These are phyloP conservation scores for Exidia glandulosa DNA, from an alignment of 768 basidiomycete genomes.

Conservation along the genomic window DNA sequence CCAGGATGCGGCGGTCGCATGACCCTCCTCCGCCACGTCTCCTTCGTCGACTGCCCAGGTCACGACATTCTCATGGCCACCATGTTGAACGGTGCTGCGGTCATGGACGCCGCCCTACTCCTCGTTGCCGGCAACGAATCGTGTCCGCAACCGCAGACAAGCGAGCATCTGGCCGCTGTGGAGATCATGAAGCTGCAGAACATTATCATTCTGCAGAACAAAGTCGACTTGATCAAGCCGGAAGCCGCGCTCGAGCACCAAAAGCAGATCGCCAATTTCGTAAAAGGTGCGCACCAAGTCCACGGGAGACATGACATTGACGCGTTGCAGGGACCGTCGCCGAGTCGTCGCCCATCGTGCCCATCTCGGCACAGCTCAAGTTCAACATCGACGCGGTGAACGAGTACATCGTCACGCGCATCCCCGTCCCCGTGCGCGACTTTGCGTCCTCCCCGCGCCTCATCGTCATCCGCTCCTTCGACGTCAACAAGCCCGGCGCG, in stretches of 20 bases:
- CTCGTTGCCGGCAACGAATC: slow-evolving; percentile 97
- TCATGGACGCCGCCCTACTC: slow-evolving; percentile 97
- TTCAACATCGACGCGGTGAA: slow-evolving; percentile 99
- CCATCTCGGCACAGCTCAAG: slow-evolving; percentile 95
- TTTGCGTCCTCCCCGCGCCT: slow-evolving; percentile 85
- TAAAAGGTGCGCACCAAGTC: slow-evolving; percentile 56
- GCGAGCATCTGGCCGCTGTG: slow-evolving; percentile 95
- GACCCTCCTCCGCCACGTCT: slow-evolving; percentile 88
- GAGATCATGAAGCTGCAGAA: slow-evolving; percentile 99
- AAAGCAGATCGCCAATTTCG: slow-evolving; percentile 90
- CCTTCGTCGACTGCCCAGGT: slow-evolving; percentile 95
- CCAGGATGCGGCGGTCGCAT: slow-evolving; percentile 84
- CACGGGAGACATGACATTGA: not conserved
- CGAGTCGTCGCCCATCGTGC: slow-evolving; percentile 93
- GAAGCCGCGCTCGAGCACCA: slow-evolving; percentile 89
- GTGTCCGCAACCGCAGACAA: slow-evolving; percentile 97
- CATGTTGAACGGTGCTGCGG: slow-evolving; percentile 99
- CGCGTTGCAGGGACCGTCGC: slow-evolving; percentile 74
- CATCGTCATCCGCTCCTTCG: slow-evolving; percentile 98
- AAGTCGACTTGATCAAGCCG: slow-evolving; percentile 97
- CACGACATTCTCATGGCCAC: slow-evolving; percentile 99
- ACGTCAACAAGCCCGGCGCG: slow-evolving; percentile 98
- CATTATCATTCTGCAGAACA: slow-evolving; percentile 97
- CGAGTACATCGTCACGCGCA: slow-evolving; percentile 94
- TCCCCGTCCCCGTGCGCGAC: slow-evolving; percentile 89